These are phyloP conservation scores for Tolypocladium paradoxum DNA, from an alignment of 2,329 filamentous ascomycete genomes.

Conservation along the genomic window DNA sequence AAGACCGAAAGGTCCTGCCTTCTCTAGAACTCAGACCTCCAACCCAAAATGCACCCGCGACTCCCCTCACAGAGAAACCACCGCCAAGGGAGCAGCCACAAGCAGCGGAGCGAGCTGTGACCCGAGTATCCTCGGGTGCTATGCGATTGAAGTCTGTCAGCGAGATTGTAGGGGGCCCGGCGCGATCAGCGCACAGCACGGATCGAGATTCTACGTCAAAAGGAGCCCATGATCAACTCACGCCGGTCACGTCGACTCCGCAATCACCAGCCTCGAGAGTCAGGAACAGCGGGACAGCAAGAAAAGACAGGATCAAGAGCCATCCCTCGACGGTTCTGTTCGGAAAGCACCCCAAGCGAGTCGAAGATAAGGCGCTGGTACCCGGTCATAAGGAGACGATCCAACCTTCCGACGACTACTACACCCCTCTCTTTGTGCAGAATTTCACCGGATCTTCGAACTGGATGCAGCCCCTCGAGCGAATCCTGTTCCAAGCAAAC, in stretches of 20 bases:
- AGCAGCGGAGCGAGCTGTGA: conserved; percentile 46
- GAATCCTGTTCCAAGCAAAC: conserved; percentile 69
- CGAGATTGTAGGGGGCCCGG: conserved; percentile 56
- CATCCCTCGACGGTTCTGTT: conserved; percentile 70
- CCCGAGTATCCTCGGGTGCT: conserved; percentile 57
- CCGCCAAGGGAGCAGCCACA: conserved; percentile 10
- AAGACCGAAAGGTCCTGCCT: conserved; percentile 4
- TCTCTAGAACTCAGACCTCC: conserved; percentile 1
- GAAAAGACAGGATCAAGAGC: conserved; percentile 48
- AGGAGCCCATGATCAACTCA: conserved; percentile 22
- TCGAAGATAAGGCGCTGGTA: conserved; percentile 35
- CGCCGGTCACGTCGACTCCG: conserved; percentile 30
- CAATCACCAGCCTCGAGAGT: conserved; percentile 28
- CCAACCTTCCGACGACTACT: conserved; percentile 50
- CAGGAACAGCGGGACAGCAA: conserved; percentile 22
- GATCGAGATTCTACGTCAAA: conserved; percentile 22
- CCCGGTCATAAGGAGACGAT: conserved; percentile 28
- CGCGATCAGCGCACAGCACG: conserved; percentile 21
- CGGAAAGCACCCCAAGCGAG: conserved; percentile 49
- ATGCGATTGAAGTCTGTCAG: conserved; percentile 63
- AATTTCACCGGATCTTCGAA: conserved; percentile 43
- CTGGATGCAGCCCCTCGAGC: conserved; percentile 55
- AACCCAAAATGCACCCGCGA: conserved; percentile 5
- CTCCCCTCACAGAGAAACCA: conserved; percentile 2
- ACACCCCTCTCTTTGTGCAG: conserved; percentile 50